Evolutionary conservation across 148 eudicot genomes (phyloP), one percentile per base, ranked within the genome.

Genomic region (Mesembryanthemum crystallinum): DNA sequence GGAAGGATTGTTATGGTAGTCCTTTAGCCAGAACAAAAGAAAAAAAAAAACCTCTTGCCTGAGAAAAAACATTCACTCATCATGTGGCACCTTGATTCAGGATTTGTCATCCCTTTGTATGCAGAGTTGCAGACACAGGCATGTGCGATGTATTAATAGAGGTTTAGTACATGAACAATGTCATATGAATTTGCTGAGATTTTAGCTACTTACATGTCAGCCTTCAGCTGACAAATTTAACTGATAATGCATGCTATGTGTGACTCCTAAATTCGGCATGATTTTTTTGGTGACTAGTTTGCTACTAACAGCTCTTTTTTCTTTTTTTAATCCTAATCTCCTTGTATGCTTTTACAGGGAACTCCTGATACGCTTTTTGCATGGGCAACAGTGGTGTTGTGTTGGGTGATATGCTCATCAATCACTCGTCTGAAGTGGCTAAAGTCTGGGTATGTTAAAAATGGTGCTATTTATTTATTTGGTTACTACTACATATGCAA

Each of bases 321-420:
- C 1, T 77, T 24, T 69, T 45, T 69, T n/a, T n/a, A n/a, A 21
- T 69, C 64, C 68, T 70, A 37, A 76, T 9, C 57, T 47, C 23
- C 42, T 64, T 61, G 42, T 65, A 33, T 69, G 51, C 47, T 37
- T 64, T 74, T 54, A 52, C 93, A 94, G 98, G 87, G 97, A 83
- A 83, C 98, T 66, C 79, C 81, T 72, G 98, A 94, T 87, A 82
- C 83, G 52, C 84, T 82, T 70, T 73, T 90, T 64, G 90, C 98
- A 65, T 60, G 85, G 83, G 83, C 67, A 65, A 83, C 91, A 47
- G 70, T 88, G 75, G 73, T 63, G 23, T 82, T 76, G 54, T 85
- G 86, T 81, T 64, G 78, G 84, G 79, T 75, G 45, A 62, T 87
- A 30, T 79, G 85, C 82, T 83, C 69, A 59, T 62, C 74, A 9